Evolutionary conservation across 306 rosid species (phyloP).

Genomic region (Malus orientalis): DNA sequence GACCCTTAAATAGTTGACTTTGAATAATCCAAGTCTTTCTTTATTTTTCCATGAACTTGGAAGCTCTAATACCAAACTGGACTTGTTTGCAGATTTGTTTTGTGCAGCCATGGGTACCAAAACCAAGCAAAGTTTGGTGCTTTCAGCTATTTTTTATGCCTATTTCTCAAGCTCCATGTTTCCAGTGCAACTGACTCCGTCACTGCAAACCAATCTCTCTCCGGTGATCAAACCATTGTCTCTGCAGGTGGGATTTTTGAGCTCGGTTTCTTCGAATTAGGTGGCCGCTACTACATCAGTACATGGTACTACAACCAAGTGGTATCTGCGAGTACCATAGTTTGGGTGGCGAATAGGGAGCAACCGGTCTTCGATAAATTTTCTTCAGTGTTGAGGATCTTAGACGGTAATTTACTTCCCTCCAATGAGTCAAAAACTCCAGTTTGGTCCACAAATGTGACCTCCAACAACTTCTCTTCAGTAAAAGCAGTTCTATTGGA

Average conservation of each 20-base stretch:
- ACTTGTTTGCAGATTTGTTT: too few species aligned
- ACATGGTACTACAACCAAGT: slow-evolving; percentile 44
- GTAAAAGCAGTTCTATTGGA: slow-evolving; percentile 8
- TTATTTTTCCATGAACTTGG: too few species aligned
- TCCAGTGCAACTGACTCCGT: slow-evolving; percentile 35
- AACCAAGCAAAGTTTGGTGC: slow-evolving; percentile 11
- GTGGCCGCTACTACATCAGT: slow-evolving; percentile 50
- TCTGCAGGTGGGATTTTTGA: slow-evolving; percentile 35
- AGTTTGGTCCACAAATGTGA: slow-evolving; percentile 63
- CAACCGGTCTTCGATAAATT: slow-evolving; percentile 36
- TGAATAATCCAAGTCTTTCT: too few species aligned
- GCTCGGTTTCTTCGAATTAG: slow-evolving; percentile 52
- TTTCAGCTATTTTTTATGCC: slow-evolving; percentile 24
- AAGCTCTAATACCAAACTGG: too few species aligned
- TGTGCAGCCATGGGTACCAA: slow-evolving; percentile 20
- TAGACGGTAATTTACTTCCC: slow-evolving; percentile 36
- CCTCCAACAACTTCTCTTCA: slow-evolving; percentile 15
- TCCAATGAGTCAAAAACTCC: slow-evolving; percentile 19
- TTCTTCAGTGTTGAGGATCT: slow-evolving; percentile 33
- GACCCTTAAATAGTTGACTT: too few species aligned
- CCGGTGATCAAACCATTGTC: slow-evolving; percentile 50
- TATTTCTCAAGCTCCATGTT: slow-evolving; percentile 6
- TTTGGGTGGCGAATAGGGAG: slow-evolving; percentile 67
- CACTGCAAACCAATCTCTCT: slow-evolving; percentile 41
- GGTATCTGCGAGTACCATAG: slow-evolving; percentile 7